These are phyloP conservation scores for Miamiensis avidus DNA, from an alignment of 169 alveolate species.

Conservation along the genomic window DNA sequence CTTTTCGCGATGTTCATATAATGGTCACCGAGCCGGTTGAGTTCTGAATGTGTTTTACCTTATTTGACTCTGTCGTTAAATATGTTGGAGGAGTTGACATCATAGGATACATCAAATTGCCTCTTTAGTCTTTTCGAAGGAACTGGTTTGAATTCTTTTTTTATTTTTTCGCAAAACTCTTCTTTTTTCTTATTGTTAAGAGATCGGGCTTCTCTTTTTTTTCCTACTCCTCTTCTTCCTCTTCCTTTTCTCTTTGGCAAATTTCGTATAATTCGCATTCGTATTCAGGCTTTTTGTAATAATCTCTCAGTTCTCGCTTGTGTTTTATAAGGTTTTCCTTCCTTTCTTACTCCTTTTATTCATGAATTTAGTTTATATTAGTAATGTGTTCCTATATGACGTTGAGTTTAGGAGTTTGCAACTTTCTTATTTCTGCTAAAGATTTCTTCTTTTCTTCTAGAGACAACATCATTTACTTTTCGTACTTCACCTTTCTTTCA, in stretches of 20 bases:
- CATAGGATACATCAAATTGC: background rate
- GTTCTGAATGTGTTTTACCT: background rate
- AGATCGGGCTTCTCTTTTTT: background rate
- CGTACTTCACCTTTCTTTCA: background rate
- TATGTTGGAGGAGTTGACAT: background rate
- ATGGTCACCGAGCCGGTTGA: background rate
- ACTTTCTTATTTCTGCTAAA: background rate
- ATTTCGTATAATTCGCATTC: background rate
- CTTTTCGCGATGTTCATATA: background rate
- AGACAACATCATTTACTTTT: background rate
- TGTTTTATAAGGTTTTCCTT: background rate
- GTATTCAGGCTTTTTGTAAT: background rate
- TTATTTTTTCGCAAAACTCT: background rate
- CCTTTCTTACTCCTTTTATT: background rate
- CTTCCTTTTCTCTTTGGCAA: background rate
- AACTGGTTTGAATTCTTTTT: background rate
- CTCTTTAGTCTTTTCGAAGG: background rate
- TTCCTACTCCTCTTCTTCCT: background rate
- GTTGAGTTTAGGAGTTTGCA: background rate
- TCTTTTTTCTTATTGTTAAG: no score
- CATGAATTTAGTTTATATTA: no score
- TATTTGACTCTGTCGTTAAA: background rate
- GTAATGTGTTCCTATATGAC: no score
- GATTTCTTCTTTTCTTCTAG: background rate
- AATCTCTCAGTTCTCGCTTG: background rate